Base-by-base conservation (phyloP, 345 rosid genomes). In the Citrus sp. region DNA sequence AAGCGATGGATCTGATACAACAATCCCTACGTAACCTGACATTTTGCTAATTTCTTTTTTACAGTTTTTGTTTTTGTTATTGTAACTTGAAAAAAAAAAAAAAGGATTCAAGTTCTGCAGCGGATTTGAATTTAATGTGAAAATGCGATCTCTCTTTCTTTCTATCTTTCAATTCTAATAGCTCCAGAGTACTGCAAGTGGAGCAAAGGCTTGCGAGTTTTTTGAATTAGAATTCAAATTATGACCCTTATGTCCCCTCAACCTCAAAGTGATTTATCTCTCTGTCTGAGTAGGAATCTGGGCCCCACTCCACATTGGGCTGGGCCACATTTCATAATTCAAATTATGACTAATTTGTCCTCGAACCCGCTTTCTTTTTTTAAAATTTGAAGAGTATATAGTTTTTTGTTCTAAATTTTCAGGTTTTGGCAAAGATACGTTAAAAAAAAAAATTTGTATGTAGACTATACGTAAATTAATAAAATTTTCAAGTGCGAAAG, bases 1-100 rank as follows among this genome's bases (percentile, higher is more conserved):
- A 55, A 96, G 95, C 91, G 84, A 92, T 77, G 98, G 97, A 92
- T 96, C 99, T 81, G 98, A 94, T 49, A 96, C 95, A 27, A 96
- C 80, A 85, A 96, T 83, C 30, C 99, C 99, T 4, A 92, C 95
- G 87, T 91, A 96, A n/a, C 90, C 91, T 9, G 94, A 88, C 98
- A 93, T 95, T 79, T 85, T 46, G 35, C 38, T 22, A 32, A 42
- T n/a, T 34, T 22, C 14, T 30, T 34, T 75, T 35, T 27, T 73
- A 5, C 18, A 70, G 1, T 13, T 46, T 3, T 46, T 14, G 18
- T 46, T 3, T 46, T 13, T 12, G 51, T 10, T 10, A 6, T 27
- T 73, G n/a, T 34, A 70, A 4, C 8, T 62, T 35, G 0, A 1
- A 35, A 5, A 35, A 37, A 21, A 12, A 40, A 55, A 30, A 2